phyloP scores from a whole-genome alignment of 495 filamentous ascomycete species.

The Annulohypoxylon nitens region DNA sequence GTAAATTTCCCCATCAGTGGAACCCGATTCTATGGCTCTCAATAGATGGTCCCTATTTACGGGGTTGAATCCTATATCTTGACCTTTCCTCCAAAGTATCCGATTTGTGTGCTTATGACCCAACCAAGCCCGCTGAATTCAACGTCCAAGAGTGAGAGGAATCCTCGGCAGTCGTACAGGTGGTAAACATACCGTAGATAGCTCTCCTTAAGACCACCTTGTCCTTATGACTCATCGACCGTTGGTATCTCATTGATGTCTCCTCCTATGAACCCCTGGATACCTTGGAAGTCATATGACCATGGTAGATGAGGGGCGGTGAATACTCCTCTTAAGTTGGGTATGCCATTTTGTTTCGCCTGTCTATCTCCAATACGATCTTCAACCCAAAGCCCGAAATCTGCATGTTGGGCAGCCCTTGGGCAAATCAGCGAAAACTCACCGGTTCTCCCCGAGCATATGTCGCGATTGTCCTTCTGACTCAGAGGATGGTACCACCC shows the following conservation, averaged over 20 bases:
- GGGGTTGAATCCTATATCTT: not conserved
- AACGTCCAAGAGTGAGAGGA: not conserved
- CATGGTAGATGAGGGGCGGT: not conserved
- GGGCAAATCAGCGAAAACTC: slow-evolving; percentile 13
- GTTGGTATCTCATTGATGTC: not conserved
- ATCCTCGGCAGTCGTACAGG: not conserved
- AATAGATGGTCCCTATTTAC: not conserved
- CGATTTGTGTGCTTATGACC: not conserved
- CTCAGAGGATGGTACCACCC: not conserved
- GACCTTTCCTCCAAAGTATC: not conserved
- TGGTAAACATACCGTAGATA: not conserved
- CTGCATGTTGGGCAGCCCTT: slow-evolving; percentile 21
- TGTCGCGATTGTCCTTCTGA: slow-evolving; percentile 13
- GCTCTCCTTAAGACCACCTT: not conserved
- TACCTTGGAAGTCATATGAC: not conserved
- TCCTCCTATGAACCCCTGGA: slow-evolving; percentile 3
- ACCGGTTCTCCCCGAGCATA: slow-evolving; percentile 23
- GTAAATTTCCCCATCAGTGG: not conserved
- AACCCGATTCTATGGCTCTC: not conserved
- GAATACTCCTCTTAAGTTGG: not conserved
- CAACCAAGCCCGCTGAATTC: not conserved
- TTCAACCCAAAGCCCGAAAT: not conserved
- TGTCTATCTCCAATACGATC: not conserved
- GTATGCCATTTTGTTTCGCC: not conserved
- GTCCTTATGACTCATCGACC: slow-evolving; percentile 14